Evolutionary conservation across 768 basidiomycete species (phyloP).

Genomic region (Pulveroboletus sp.): DNA sequence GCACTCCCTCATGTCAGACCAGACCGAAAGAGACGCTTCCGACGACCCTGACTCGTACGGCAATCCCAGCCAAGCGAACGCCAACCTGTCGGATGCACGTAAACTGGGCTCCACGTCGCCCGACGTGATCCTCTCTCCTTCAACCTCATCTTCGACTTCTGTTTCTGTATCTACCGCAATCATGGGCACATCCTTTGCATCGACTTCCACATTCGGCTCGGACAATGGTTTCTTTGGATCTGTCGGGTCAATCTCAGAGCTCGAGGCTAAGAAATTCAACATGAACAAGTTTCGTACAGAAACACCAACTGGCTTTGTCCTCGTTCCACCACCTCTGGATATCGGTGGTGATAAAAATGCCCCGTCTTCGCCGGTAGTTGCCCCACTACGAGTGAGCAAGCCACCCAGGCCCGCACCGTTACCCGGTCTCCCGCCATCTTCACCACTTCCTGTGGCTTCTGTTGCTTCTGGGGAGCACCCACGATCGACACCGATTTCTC

Average conservation of each 20-base stretch:
- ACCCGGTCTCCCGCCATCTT: conserved; percentile 12
- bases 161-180: conserved; percentile 11
- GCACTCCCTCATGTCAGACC: conserved; percentile 6
- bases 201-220: conserved; percentile 14
- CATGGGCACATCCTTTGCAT: conserved; percentile 13
- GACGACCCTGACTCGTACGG: conserved; percentile 12
- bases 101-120: not conserved
- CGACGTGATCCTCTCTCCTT: conserved; percentile 8
- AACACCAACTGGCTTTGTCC: conserved; percentile 16
- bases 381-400: conserved; percentile 28
- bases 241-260: conserved; percentile 22
- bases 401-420: conserved; percentile 21
- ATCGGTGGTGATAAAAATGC: conserved; percentile 10
- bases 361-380: conserved; percentile 10
- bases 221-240: conserved; percentile 14
- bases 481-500: conserved; percentile 11
- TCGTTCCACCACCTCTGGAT: conserved; percentile 23
- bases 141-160: conserved; percentile 14
- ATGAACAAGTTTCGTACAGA: conserved; percentile 8
- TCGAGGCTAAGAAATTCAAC: conserved; percentile 20
- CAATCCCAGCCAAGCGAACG: conserved; percentile 4
- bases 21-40: conserved; percentile 17
- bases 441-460: conserved; percentile 12
- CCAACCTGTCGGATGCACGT: not conserved
- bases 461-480: not conserved